Conservation (phyloP, 768 basidiomycete species). For the Mycena crocata region DNA sequence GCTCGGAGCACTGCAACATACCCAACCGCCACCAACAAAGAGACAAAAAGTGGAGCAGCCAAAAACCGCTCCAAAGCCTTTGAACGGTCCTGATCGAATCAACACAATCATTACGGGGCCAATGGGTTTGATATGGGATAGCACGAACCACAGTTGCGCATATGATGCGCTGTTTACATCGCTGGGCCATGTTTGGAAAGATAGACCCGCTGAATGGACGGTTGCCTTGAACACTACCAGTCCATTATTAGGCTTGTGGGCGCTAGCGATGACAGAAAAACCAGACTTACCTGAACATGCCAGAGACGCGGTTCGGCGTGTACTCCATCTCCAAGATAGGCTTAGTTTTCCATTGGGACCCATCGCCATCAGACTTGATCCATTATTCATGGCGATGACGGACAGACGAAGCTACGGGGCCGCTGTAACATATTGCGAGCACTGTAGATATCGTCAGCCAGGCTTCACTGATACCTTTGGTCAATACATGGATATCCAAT, state of each 20-base stretch:
- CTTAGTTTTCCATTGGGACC: background rate
- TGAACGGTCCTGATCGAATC: background rate
- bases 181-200: background rate
- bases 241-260: background rate
- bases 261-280: background rate
- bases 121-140: constrained; percentile 5
- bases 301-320: background rate
- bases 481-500: background rate
- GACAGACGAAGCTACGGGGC: background rate
- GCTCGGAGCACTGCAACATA: no score
- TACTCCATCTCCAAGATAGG: background rate
- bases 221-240: background rate
- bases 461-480: background rate
- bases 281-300: background rate
- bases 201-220: background rate
- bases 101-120: background rate
- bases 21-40: no score
- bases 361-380: background rate
- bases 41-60: no score
- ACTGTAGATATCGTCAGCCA: background rate
- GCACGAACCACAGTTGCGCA: background rate
- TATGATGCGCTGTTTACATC: constrained; percentile 1
- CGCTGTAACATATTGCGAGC: background rate
- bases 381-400: background rate
- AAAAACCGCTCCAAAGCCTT: no score